These are phyloP conservation scores for Ramaria sp. DNA, from an alignment of 768 basidiomycete species.

Conservation along the genomic window DNA sequence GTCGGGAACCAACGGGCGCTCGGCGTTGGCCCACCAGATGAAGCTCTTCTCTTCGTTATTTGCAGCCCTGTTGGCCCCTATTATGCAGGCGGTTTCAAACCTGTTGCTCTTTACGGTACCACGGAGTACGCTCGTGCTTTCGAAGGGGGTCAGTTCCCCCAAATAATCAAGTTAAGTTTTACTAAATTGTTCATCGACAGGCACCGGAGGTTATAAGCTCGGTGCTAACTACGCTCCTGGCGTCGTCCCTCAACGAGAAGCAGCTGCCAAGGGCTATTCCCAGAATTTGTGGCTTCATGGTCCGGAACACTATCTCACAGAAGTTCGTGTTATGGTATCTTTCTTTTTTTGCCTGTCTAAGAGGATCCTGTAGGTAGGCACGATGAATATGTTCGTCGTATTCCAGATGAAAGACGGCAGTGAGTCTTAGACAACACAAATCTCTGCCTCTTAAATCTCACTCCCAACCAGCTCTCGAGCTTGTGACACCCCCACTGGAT, in stretches of 20 bases:
- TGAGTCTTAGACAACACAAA: slow-evolving; percentile 17
- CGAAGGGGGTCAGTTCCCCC: slow-evolving; percentile 28
- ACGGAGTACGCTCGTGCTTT: slow-evolving; percentile 37
- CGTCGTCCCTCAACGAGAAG: slow-evolving; percentile 73
- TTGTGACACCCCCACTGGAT: slow-evolving; percentile 30
- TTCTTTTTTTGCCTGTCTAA: background rate
- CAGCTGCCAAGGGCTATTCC: slow-evolving; percentile 64
- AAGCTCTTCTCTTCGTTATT: slow-evolving; percentile 58
- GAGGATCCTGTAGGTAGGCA: slow-evolving; percentile 45
- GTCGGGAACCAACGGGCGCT: slow-evolving; percentile 61
- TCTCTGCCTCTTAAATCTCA: background rate
- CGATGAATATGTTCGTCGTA: slow-evolving; percentile 87
- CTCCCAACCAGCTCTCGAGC: slow-evolving; percentile 19
- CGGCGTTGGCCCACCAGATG: slow-evolving; percentile 36
- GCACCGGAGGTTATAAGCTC: slow-evolving; percentile 81
- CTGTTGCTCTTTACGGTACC: slow-evolving; percentile 69
- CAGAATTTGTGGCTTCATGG: slow-evolving; percentile 91
- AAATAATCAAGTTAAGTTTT: background rate
- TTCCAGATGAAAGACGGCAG: slow-evolving; percentile 62
- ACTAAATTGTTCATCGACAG: slow-evolving; percentile 22
- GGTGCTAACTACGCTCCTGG: slow-evolving; percentile 86
- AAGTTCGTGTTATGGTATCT: slow-evolving; percentile 24
- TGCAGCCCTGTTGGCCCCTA: slow-evolving; percentile 65
- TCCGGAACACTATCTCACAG: slow-evolving; percentile 33
- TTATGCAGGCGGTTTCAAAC: slow-evolving; percentile 82